Percentiles rank a stretch among this genome's conserved stretches.
These are phyloP conservation scores for Tuber aestivum DNA, from an alignment of 495 filamentous ascomycete genomes.

Conservation along the genomic window DNA sequence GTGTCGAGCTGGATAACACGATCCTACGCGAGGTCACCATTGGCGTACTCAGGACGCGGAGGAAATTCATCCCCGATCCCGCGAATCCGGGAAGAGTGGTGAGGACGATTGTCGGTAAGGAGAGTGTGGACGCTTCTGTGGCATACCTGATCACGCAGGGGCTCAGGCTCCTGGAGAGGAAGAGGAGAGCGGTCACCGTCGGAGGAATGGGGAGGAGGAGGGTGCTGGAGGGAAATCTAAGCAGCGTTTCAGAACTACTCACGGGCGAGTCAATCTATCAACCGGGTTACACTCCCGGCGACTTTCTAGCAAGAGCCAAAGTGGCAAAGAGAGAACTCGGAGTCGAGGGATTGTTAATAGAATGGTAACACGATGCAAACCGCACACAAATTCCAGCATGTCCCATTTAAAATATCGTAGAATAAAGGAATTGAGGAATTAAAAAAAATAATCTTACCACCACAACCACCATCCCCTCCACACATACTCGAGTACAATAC, in stretches of 20 bases:
- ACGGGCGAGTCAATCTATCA: not conserved
- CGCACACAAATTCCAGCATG: not conserved
- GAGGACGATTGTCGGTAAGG: not conserved
- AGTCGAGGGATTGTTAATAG: constrained; percentile 11
- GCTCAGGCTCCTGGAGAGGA: constrained; percentile 29
- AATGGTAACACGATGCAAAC: not conserved
- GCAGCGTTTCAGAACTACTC: not conserved
- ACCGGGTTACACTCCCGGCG: not conserved
- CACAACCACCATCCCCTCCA: no score
- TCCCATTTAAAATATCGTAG: not conserved
- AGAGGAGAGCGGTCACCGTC: constrained; percentile 20
- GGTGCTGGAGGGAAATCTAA: not conserved
- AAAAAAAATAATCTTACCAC: not conserved
- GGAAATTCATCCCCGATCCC: constrained; percentile 2
- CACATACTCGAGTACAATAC: not conserved
- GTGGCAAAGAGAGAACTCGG: constrained; percentile 26
- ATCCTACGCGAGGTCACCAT: constrained; percentile 26
- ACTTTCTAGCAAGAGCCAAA: not conserved
- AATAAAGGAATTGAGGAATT: no score
- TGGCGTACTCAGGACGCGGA: constrained; percentile 24
- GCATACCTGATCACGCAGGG: constrained; percentile 4
- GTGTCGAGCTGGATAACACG: constrained; percentile 18
- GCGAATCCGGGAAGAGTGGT: not conserved
- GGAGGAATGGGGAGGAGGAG: not conserved
- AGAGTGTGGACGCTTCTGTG: constrained; percentile 7